phyloP scores from a whole-genome alignment of 306 rosid genomes.

The Carpinus fangiana region DNA sequence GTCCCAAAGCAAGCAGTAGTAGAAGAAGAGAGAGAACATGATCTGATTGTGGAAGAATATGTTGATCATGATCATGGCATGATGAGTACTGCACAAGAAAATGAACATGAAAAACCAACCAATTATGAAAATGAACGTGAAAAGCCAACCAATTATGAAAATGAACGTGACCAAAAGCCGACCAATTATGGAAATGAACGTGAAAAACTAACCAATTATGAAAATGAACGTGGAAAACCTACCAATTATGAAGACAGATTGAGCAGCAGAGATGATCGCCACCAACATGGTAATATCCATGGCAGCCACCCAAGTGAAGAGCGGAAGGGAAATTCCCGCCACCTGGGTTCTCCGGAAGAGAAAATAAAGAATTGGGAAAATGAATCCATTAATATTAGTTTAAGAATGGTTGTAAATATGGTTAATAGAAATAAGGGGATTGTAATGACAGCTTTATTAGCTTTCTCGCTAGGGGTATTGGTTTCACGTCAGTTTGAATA shows the following conservation, averaged over 20 bases:
- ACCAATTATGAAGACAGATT: background rate
- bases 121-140: background rate
- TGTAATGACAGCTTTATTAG: constrained; percentile 51
- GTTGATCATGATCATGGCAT: background rate
- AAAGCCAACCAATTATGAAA: background rate
- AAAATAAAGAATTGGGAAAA: constrained; percentile 40
- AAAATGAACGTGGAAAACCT: background rate
- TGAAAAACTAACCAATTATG: background rate
- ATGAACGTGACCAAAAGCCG: background rate
- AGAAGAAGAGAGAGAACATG: constrained; percentile 32
- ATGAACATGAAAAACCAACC: constrained; percentile 5
- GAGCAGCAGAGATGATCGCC: background rate
- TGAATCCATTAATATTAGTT: constrained; percentile 22
- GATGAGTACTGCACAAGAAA: constrained; percentile 25
- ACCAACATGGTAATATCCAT: constrained; percentile 1
- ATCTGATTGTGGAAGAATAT: constrained; percentile 5
- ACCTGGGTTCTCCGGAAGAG: constrained; percentile 28
- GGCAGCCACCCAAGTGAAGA: constrained; percentile 6
- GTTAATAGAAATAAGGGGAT: constrained; percentile 51
- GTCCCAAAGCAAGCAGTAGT: constrained; percentile 38
- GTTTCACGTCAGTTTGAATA: constrained; percentile 41
- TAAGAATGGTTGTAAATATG: constrained; percentile 32
- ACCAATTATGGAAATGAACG: background rate
- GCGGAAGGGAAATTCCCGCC: constrained; percentile 13
- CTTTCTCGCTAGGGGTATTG: constrained; percentile 58